Evolutionary conservation across 2,329 filamentous ascomycete species (phyloP).

Genomic region (Aspergillus clavatus): DNA sequence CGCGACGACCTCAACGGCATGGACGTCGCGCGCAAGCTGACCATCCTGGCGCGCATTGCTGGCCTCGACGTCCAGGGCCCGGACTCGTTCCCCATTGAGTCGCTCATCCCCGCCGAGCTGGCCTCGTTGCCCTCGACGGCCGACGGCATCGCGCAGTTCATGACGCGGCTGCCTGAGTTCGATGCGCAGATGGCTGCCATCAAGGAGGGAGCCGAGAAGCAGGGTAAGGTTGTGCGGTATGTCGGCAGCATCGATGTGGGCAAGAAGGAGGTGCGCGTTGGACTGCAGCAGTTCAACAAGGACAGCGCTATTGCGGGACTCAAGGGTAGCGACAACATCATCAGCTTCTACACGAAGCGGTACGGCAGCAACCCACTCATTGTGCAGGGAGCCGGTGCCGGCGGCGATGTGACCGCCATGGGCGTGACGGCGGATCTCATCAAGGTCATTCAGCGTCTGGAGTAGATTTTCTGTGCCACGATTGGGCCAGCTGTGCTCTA

Average conservation of each 20-base stretch:
- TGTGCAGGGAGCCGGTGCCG: conserved; percentile 89
- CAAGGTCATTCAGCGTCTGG: conserved; percentile 74
- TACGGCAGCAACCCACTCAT: conserved; percentile 90
- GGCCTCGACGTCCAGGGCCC: conserved; percentile 78
- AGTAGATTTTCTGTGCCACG: conserved; percentile 36
- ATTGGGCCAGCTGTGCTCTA: too few species aligned
- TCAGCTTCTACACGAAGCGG: conserved; percentile 95
- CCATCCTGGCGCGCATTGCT: conserved; percentile 81
- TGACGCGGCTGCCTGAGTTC: conserved; percentile 72
- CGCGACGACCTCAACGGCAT: conserved; percentile 81
- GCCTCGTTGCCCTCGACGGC: conserved; percentile 61
- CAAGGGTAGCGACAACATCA: conserved; percentile 98
- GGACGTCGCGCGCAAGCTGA: conserved; percentile 92
- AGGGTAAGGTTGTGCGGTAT: conserved; percentile 89
- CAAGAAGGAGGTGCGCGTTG: conserved; percentile 81
- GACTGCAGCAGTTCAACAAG: conserved; percentile 80
- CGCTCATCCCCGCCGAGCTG: conserved; percentile 81
- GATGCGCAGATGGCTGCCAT: conserved; percentile 85
- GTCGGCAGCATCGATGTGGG: conserved; percentile 87
- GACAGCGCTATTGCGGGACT: conserved; percentile 88
- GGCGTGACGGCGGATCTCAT: conserved; percentile 90
- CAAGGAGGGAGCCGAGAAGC: conserved; percentile 76
- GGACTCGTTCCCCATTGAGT: conserved; percentile 88
- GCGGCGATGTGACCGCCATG: conserved; percentile 95
- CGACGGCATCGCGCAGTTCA: conserved; percentile 70